phyloP scores from a whole-genome alignment of 1,284 basidiomycete species.

The Malassezia nana region DNA sequence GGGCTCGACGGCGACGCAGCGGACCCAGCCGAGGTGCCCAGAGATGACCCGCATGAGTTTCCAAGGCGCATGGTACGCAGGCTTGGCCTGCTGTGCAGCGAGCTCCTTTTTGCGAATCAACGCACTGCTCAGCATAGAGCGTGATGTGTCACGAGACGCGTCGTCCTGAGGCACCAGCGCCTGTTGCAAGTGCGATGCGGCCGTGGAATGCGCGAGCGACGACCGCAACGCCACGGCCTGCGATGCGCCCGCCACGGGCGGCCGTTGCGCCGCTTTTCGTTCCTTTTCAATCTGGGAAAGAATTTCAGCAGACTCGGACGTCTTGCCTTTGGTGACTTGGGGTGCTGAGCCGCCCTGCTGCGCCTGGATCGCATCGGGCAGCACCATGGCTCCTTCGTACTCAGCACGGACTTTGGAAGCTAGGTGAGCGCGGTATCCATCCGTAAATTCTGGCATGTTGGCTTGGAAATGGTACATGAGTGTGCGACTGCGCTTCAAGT shows the following conservation, averaged over 20 bases:
- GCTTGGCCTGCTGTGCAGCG: slow-evolving; percentile 70
- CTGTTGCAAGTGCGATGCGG: slow-evolving; percentile 10
- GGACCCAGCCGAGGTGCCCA: slow-evolving; percentile 96
- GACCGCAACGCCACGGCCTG: slow-evolving; percentile 14
- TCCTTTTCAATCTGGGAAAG: slow-evolving; percentile 25
- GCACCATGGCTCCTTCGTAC: slow-evolving; percentile 72
- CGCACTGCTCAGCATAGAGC: slow-evolving; percentile 32
- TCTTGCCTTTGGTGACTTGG: slow-evolving; percentile 41
- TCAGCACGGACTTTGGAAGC: slow-evolving; percentile 67
- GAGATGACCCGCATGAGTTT: slow-evolving; percentile 94
- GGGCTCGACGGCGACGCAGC: slow-evolving; percentile 87
- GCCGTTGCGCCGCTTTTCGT: slow-evolving; percentile 21
- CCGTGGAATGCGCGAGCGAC: slow-evolving; percentile 5
- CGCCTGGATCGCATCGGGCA: slow-evolving; percentile 68
- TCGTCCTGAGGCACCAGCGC: slow-evolving; percentile 22
- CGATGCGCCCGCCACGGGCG: not conserved
- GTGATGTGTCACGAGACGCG: slow-evolving; percentile 16
- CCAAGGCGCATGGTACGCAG: slow-evolving; percentile 84
- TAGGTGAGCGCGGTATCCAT: slow-evolving; percentile 46
- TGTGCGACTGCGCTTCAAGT: slow-evolving; percentile 11
- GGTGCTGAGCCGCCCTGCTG: slow-evolving; percentile 62
- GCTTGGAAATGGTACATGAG: not conserved
- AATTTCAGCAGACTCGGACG: slow-evolving; percentile 5
- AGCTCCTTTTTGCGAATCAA: slow-evolving; percentile 40
- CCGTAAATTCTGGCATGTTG: not conserved